phyloP scores from a whole-genome alignment of 1,284 basidiomycete species.

The Moniliella sp. region DNA sequence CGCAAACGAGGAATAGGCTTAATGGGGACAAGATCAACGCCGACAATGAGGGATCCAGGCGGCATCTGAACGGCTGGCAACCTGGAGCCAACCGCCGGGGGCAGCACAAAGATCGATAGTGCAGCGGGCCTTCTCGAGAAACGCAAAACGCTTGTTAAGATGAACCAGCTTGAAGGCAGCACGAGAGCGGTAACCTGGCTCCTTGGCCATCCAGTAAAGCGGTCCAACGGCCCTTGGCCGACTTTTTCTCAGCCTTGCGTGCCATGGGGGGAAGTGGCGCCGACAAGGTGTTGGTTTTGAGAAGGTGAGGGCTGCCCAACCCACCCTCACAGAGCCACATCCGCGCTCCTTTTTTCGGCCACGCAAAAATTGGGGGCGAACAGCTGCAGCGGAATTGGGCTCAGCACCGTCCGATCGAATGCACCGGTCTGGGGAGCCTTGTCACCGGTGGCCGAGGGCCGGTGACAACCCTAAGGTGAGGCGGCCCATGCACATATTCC shows the following conservation, averaged over 20 bases:
- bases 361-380: too few species aligned
- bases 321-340: too few species aligned
- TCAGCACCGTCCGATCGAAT: too few species aligned
- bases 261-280: too few species aligned
- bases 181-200: conserved; percentile 97
- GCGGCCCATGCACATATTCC: too few species aligned
- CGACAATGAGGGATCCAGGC: conserved; percentile 75
- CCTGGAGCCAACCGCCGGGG: conserved; percentile 96
- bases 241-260: conserved; percentile 4
- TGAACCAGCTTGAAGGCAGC: conserved; percentile 99
- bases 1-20: conserved; percentile 79
- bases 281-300: too few species aligned
- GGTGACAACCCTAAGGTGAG: too few species aligned
- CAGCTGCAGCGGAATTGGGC: too few species aligned
- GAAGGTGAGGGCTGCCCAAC: too few species aligned
- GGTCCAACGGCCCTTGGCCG: conserved; percentile 19
- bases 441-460: too few species aligned
- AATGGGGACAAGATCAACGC: conserved; percentile 87
- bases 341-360: too few species aligned
- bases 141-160: conserved; percentile 88
- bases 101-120: conserved; percentile 96
- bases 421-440: too few species aligned
- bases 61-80: conserved; percentile 98
- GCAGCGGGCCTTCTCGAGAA: conserved; percentile 73
- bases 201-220: conserved; percentile 41